These are phyloP conservation scores for Tylopilus sp. DNA, from an alignment of 768 basidiomycete species.

Conservation along the genomic window DNA sequence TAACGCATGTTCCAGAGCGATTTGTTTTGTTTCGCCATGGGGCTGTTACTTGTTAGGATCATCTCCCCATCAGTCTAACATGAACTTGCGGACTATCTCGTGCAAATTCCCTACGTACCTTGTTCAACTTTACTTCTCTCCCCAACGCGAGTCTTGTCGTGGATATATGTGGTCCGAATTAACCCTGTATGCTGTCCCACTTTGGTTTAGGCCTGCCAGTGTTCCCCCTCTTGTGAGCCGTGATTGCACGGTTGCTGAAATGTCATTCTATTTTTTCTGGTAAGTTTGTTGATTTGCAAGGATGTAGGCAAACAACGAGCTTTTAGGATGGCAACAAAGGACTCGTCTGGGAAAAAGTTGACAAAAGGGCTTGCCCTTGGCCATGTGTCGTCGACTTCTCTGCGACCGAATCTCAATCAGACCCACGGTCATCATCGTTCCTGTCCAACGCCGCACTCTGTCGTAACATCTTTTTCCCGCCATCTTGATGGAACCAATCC, in stretches of 20 bases:
- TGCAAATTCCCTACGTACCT: slow-evolving; percentile 27
- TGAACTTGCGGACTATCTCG: slow-evolving; percentile 18
- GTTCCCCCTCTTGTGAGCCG: slow-evolving; percentile 10
- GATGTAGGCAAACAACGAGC: slow-evolving; percentile 14
- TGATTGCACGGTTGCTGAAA: slow-evolving; percentile 7
- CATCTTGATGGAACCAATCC: neutral
- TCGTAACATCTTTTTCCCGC: neutral
- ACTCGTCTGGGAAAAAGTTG: slow-evolving; percentile 1
- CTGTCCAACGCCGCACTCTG: neutral
- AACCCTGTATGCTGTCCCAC: neutral
- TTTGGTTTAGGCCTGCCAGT: neutral
- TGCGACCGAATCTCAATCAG: neutral
- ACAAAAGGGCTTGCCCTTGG: neutral
- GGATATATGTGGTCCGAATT: slow-evolving; percentile 11
- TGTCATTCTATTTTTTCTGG: slow-evolving; percentile 1
- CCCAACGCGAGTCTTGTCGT: slow-evolving; percentile 11
- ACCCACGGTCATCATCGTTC: neutral
- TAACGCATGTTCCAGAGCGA: slow-evolving; percentile 15
- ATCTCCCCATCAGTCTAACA: slow-evolving; percentile 4
- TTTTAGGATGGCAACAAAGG: neutral
- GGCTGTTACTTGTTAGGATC: slow-evolving; percentile 18
- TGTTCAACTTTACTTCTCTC: slow-evolving; percentile 3
- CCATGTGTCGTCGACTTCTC: neutral
- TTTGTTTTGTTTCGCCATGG: slow-evolving; percentile 20
- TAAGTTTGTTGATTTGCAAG: slow-evolving; percentile 14